Evolutionary conservation across 768 basidiomycete genomes (phyloP).

Genomic region (Amanita subjunquillea): DNA sequence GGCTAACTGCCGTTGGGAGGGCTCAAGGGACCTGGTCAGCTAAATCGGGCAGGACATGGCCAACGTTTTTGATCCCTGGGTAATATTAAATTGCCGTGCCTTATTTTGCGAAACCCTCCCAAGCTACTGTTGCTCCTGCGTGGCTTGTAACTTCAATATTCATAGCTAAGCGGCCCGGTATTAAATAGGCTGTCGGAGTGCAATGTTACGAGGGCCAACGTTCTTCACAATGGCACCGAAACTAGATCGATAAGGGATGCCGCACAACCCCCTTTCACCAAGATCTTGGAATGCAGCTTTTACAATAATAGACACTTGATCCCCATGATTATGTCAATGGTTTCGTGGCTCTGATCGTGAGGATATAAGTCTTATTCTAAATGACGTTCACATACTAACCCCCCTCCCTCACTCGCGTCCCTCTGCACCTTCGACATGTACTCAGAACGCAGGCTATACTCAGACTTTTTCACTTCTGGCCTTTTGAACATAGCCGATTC

Average conservation of each 20-base stretch:
- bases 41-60: background rate
- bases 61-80: background rate
- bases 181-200: background rate
- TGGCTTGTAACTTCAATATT: background rate
- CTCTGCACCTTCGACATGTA: background rate
- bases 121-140: background rate
- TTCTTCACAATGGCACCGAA: background rate
- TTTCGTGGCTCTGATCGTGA: background rate
- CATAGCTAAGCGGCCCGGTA: background rate
- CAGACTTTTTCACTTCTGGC: constrained; percentile 39
- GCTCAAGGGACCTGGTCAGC: background rate
- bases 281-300: background rate
- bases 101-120: background rate
- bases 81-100: background rate
- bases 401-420: background rate
- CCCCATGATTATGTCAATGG: background rate
- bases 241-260: background rate
- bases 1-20: background rate
- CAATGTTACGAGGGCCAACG: background rate
- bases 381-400: background rate
- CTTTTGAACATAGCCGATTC: constrained; percentile 27
- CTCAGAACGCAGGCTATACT: constrained; percentile 18
- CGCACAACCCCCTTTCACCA: background rate
- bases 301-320: background rate
- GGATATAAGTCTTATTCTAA: background rate